Evolutionary conservation across 495 filamentous ascomycete species (phyloP).

Genomic region (Astrothelium subdiscretum): DNA sequence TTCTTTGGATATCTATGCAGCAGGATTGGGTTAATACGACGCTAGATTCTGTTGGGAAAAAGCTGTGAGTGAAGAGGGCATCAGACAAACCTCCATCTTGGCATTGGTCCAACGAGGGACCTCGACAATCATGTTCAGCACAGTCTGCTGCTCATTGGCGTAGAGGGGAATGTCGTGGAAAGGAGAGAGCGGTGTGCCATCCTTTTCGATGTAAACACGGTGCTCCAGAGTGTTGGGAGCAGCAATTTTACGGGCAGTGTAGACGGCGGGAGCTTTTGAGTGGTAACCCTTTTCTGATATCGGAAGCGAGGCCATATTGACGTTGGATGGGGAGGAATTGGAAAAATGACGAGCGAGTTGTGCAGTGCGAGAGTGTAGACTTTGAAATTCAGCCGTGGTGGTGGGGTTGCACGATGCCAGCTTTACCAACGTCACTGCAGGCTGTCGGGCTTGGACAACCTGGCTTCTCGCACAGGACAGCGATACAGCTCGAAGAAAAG

Average conservation of each 20-base stretch:
- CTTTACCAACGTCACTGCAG: slow-evolving; percentile 22
- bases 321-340: slow-evolving; percentile 3
- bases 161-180: slow-evolving; percentile 99
- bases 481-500: neutral
- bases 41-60: neutral
- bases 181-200: slow-evolving; percentile 84
- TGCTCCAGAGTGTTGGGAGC: slow-evolving; percentile 89
- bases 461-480: neutral
- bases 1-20: slow-evolving; percentile 87
- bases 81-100: slow-evolving; percentile 79
- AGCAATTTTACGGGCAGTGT: slow-evolving; percentile 72
- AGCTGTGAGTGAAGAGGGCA: neutral
- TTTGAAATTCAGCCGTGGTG: neutral
- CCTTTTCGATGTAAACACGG: slow-evolving; percentile 94
- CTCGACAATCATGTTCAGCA: slow-evolving; percentile 99
- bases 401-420: slow-evolving; percentile 20
- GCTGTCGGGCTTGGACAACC: slow-evolving; percentile 10
- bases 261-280: slow-evolving; percentile 43
- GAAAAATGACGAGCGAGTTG: slow-evolving; percentile 25
- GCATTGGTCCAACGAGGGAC: slow-evolving; percentile 99
- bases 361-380: slow-evolving; percentile 12
- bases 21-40: neutral
- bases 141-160: slow-evolving; percentile 82
- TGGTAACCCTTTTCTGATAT: slow-evolving; percentile 31
- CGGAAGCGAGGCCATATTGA: slow-evolving; percentile 30